Evolutionary conservation across 345 rosid genomes (phyloP), one percentile per base, ranked within the genome.

Genomic region (Syzygium aromaticum): DNA sequence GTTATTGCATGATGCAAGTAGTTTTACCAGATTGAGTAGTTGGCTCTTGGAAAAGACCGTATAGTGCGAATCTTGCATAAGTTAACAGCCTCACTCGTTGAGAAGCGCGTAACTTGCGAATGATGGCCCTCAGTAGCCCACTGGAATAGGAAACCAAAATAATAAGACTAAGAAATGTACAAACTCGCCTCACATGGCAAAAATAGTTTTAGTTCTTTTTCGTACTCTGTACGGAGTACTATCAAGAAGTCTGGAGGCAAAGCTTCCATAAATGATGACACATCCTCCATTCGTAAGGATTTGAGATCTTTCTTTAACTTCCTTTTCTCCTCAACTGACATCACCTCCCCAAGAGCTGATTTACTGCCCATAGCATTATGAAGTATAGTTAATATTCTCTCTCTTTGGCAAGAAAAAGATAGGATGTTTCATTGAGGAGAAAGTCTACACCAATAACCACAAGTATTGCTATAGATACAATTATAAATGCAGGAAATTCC

Each of bases 191-290:
- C 56, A 25, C 54, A 59, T 54, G 27, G 21, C 30, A 7, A 85
- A 38, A 49, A 52, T 52, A 30, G 7, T 11, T 78, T 30, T 33
- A 78, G 82, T 38, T n/a, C 52, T 25, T 84, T 64, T 84, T 56
- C 96, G 77, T 93, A 96, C 99, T 97, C 99, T 86, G 93, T 90
- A 33, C 97, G 95, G 61, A 96, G 87, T 54, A 97, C 91, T 59
- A 93, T 90, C 85, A 96, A 92, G 85, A 97, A 94, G 89, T 96
- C 94, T 46, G 96, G 92, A 25, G 98, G 97, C 54, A 97, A 94
- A 78, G 98, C 96, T 89, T 95, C 99, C 97, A 95, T 92, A 90
- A 97, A 97, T 17, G 95, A 93, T 63, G 98, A 96, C 88, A 96
- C 83, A 84, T 97, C 99, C 89, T 94, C 99, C 91, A 95, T 92